phyloP scores from a whole-genome alignment of 768 basidiomycete genomes.

The Cyathus striatus region DNA sequence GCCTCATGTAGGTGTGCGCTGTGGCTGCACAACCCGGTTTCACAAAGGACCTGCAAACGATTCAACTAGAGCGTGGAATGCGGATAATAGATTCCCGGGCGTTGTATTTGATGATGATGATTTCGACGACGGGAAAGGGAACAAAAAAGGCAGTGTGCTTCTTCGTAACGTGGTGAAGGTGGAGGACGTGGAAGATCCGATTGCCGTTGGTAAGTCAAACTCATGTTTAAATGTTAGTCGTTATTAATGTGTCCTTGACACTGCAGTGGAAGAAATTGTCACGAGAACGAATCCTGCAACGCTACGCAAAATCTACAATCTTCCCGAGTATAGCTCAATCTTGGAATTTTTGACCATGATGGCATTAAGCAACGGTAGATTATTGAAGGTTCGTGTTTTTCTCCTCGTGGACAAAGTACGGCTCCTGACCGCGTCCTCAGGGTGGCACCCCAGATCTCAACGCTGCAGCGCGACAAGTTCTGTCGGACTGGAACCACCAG shows the following conservation, averaged over 20 bases:
- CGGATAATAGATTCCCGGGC: constrained; percentile 94
- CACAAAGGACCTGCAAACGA: constrained; percentile 86
- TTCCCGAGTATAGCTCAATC: constrained; percentile 68
- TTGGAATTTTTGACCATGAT: constrained; percentile 89
- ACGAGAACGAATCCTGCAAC: constrained; percentile 61
- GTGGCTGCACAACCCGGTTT: constrained; percentile 95
- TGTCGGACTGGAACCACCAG: constrained; percentile 94
- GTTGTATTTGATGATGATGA: constrained; percentile 92
- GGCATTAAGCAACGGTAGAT: constrained; percentile 74
- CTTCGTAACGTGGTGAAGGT: constrained; percentile 87
- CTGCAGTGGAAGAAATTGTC: constrained; percentile 82
- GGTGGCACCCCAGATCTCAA: constrained; percentile 90
- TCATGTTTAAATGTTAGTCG: constrained; percentile 72
- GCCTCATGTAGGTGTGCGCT: constrained; percentile 88
- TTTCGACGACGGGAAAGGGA: constrained; percentile 32
- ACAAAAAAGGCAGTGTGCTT: constrained; percentile 59
- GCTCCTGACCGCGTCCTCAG: constrained; percentile 27
- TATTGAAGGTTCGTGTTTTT: constrained; percentile 60
- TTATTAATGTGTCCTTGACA: constrained; percentile 44
- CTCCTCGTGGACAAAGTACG: neutral
- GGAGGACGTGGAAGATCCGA: constrained; percentile 87
- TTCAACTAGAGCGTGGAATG: constrained; percentile 90
- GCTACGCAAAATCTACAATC: constrained; percentile 81
- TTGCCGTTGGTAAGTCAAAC: constrained; percentile 69
- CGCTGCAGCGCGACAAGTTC: constrained; percentile 73